Evolutionary conservation across 2,329 filamentous ascomycete genomes (phyloP), one percentile per base, ranked within the genome.

Genomic region (Eutypa lata): DNA sequence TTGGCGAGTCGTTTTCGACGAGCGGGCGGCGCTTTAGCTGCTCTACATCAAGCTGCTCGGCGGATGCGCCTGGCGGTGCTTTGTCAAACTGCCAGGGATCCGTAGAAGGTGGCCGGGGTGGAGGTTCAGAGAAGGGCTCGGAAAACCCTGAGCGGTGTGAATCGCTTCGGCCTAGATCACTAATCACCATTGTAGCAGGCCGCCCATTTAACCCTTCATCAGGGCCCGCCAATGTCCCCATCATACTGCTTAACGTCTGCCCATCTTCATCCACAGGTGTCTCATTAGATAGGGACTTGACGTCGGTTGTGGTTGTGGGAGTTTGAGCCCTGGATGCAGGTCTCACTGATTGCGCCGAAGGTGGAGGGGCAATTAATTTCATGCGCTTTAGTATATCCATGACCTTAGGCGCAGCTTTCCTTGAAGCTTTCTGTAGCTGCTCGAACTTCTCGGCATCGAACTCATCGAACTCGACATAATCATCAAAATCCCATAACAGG

Each of bases 401-500:
- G 13, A 82, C 75, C 48, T 70, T 72, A 1, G 77, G 73, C 1
- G 79, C 79, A 1, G 75, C 73, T 48, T 74, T 75, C 50, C 78
- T 73, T 16, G 77, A 78, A 5, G 74, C 60, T 37, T 72, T 71
- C 59, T 78, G 76, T 3, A 83, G 68, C 57, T 78, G 73, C 18
- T 70, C 64, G 50, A 77, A 83, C 55, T 77, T 79, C 18, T 70
- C 71, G 24, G 69, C 64, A n/a, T 82, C 77, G 55, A 83, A 83
- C 22, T 71, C 71, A 33, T 79, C 75, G 14, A 68, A 59, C 48
- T 80, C 76, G 55, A 77, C 65, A 57, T 71, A 81, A 50, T 83
- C 80, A 51, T 84, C 81, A 58, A 84, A 82, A 49, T 79, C 80
- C 74, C 79, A 84, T 7, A 83, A 65, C 22, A 81, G 60, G 46